Evolutionary conservation across 257 asterid genomes (phyloP), one percentile per base, ranked within the genome.

Genomic region (Linaria vulgaris): DNA sequence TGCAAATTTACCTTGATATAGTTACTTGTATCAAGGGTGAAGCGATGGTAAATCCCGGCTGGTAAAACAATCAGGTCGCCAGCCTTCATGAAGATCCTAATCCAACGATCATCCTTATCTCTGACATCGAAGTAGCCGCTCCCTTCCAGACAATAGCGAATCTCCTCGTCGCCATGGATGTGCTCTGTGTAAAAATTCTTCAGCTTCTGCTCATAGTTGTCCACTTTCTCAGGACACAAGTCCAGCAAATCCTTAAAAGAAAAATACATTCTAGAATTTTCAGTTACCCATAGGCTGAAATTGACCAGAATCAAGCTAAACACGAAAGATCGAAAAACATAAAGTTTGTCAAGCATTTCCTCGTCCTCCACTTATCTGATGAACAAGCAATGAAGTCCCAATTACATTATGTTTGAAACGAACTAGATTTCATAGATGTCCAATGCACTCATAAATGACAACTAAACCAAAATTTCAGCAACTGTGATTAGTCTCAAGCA

Each of bases 11-110:
- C 97, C 95, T 90, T 90, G 62, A 84, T 78, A 39, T 81, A 90
- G 82, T 87, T 85, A 16, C 8, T 27, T 14, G 88, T 80, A 64
- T 87, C 90, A 8, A 87, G 91, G 47, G 97, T 90, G 71, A 90
- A 90, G 1, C 97, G 80, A 43, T 90, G 97, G 86, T 90, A 89
- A 73, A 90, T 90, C 73, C 97, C 97, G 1, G 91, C 85, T 5
- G 97, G 97, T 59, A 90, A 73, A 49, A 90, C 82, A 9, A 90
- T 90, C 13, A 87, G 84, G 72, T 90, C 97, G 4, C 95, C 97
- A 0, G 84, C 69, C 70, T 85, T 87, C 75, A 90, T 81, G 79
- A 72, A 70, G 75, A 87, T 77, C n/a, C 95, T 89, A 60, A 87
- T 81, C 97, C 97, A 90, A 58, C 77, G 82, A 27, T 87, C 95